A percentile compares a stretch with the other conserved stretches of the same genome.
phyloP scores from a whole-genome alignment of 805 yeast genomes.

The Tetrapisispora fleetii region DNA sequence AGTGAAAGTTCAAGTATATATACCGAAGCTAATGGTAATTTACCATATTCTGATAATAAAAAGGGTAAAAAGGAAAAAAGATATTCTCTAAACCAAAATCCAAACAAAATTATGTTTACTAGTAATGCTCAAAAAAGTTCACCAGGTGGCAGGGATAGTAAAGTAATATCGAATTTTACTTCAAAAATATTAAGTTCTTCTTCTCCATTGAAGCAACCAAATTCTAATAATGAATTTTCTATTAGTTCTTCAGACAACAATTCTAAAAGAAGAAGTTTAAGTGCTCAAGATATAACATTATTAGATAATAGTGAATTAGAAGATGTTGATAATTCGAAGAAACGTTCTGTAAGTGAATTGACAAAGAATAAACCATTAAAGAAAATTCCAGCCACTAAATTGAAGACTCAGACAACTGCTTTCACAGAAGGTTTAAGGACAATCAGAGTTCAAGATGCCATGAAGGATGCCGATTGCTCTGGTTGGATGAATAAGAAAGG shows the following conservation, averaged over 20 bases:
- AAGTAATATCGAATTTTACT: slow-evolving; percentile 1
- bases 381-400: slow-evolving; percentile 32
- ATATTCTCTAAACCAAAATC: slow-evolving; percentile 15
- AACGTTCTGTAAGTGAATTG: slow-evolving; percentile 42
- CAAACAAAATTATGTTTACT: slow-evolving; percentile 16
- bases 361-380: slow-evolving; percentile 40
- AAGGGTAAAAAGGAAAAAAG: background rate
- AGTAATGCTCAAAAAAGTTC: slow-evolving; percentile 14
- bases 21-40: background rate
- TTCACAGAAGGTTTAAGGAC: slow-evolving; percentile 80
- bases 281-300: slow-evolving; percentile 35
- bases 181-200: slow-evolving; percentile 4
- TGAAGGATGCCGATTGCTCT: slow-evolving; percentile 59
- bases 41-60: background rate
- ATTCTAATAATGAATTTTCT: slow-evolving; percentile 1
- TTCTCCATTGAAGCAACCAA: background rate
- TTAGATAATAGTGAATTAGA: slow-evolving; percentile 8
- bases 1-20: slow-evolving; percentile 3
- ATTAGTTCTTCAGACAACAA: slow-evolving; percentile 2
- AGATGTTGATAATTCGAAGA: slow-evolving; percentile 31
- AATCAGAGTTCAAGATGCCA: slow-evolving; percentile 67
- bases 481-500: slow-evolving; percentile 98
- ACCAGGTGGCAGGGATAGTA: slow-evolving; percentile 9
- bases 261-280: slow-evolving; percentile 40
- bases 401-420: slow-evolving; percentile 63